Conservation (phyloP, 768 basidiomycete species). For the Lactarius quietus region DNA sequence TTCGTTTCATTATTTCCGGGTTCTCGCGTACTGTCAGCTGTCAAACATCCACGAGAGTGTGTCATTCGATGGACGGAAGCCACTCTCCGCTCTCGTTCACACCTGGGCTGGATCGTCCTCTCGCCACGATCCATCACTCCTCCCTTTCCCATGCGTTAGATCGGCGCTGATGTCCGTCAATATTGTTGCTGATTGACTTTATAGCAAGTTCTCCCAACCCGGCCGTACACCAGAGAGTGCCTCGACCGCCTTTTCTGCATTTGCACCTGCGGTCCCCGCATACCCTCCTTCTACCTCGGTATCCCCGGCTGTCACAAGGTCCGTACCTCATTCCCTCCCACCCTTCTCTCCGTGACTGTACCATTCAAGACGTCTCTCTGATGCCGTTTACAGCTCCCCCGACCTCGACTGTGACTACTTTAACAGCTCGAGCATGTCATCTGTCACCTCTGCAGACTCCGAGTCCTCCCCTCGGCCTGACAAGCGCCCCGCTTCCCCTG, state of each 20-base stretch:
- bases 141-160: conserved; percentile 21
- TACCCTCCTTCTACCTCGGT: conserved; percentile 23
- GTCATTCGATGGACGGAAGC: conserved; percentile 19
- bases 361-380: conserved; percentile 1
- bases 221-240: conserved; percentile 8
- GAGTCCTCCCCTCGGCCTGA: conserved; percentile 59
- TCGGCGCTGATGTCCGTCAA: conserved; percentile 22
- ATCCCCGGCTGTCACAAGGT: conserved; percentile 27
- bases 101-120: conserved; percentile 20
- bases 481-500: conserved; percentile 56
- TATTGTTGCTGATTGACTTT: conserved; percentile 25
- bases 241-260: conserved; percentile 21
- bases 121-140: conserved; percentile 18
- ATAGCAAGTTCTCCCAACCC: conserved; percentile 26
- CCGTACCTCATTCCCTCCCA: conserved; percentile 5
- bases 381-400: conserved; percentile 32
- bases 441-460: conserved; percentile 67
- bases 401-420: conserved; percentile 42
- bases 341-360: conserved; percentile 6
- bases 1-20: conserved; percentile 1
- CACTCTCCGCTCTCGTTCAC: background rate
- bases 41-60: conserved; percentile 23
- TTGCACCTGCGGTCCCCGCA: conserved; percentile 15
- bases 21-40: conserved; percentile 20
- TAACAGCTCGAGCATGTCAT: conserved; percentile 75